phyloP scores from a whole-genome alignment of 768 basidiomycete species.

The Sarcodon sp. region DNA sequence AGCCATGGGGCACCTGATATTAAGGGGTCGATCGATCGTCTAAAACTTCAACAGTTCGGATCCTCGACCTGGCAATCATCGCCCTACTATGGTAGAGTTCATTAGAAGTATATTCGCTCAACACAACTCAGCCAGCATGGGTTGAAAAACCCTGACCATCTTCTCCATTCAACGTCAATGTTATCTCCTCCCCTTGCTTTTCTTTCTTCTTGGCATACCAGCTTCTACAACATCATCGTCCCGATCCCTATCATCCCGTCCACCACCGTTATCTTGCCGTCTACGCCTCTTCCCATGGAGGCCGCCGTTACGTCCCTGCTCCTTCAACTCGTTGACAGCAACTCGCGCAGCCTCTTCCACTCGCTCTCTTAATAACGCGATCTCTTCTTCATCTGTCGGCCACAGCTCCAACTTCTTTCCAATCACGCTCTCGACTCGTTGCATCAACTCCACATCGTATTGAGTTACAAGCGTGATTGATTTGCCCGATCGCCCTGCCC shows the following conservation, averaged over 20 bases:
- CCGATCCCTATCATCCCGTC: constrained; percentile 69
- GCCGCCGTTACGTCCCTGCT: constrained; percentile 45
- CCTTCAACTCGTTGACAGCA: constrained; percentile 75
- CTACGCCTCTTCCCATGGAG: constrained; percentile 34
- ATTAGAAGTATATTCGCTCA: no score
- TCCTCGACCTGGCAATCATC: no score
- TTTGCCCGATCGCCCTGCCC: constrained; percentile 95
- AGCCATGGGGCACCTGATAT: background rate
- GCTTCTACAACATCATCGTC: constrained; percentile 92
- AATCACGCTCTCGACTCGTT: constrained; percentile 87
- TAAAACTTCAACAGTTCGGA: no score
- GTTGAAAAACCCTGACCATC: no score
- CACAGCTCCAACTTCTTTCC: constrained; percentile 89
- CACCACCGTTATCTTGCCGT: constrained; percentile 31
- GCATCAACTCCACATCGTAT: constrained; percentile 93
- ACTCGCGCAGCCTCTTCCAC: constrained; percentile 75
- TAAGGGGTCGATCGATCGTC: no score
- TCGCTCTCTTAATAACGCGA: constrained; percentile 75
- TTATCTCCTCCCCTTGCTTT: constrained; percentile 21
- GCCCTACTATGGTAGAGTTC: no score
- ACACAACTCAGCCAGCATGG: no score
- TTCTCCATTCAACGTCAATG: no score
- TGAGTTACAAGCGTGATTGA: constrained; percentile 96
- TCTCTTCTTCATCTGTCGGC: constrained; percentile 79
- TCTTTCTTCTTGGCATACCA: constrained; percentile 70